Base-by-base conservation (phyloP, 345 rosid species). In the Acer campestre region DNA sequence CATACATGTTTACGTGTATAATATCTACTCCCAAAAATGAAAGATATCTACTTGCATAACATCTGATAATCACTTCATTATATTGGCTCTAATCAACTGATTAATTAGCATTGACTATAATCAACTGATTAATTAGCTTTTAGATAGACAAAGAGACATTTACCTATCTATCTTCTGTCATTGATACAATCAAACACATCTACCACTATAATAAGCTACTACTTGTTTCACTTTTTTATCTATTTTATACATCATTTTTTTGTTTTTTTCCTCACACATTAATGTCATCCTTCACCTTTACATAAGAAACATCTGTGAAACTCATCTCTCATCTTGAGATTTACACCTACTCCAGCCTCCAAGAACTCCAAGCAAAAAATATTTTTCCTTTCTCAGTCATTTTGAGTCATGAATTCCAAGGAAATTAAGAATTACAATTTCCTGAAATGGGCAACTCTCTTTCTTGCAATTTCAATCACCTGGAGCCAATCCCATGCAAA, bases 391-490 rank as follows among this genome's bases (percentile, higher is more conserved):
- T 42, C 10, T 14, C 16, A 49, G 66, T 25, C 38, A 14, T 23
- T 17, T 16, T 17, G 2, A 73, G 58, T 56, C 56, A 73, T 73
- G 76, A 42, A 25, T 58, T 46, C 55, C 77, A 70, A 11, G 70
- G n/a, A 66, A 75, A 83, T 78, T 71, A 79, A 38, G 22, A 22
- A 29, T 75, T 75, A 56, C 56, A 51, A 3, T 58, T 12, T 66
- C 20, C 81, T 80, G 2, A 61, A 62, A 75, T 71, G 64, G 29
- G n/a, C 69, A 3, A 31, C 75, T 62, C 44, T 84, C 77, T 73
- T 71, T 66, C 71, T 86, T 22, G 25, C 84, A 67, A 44, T 85
- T 25, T 83, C 67, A 66, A 46, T 73, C 77, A 42, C 78, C 75
- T 68, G 76, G 18, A 40, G 1, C 81, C 72, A 62, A 31, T 83